Evolutionary conservation across 805 yeast genomes (phyloP).

Genomic region (Lachancea lanzarotensis): DNA sequence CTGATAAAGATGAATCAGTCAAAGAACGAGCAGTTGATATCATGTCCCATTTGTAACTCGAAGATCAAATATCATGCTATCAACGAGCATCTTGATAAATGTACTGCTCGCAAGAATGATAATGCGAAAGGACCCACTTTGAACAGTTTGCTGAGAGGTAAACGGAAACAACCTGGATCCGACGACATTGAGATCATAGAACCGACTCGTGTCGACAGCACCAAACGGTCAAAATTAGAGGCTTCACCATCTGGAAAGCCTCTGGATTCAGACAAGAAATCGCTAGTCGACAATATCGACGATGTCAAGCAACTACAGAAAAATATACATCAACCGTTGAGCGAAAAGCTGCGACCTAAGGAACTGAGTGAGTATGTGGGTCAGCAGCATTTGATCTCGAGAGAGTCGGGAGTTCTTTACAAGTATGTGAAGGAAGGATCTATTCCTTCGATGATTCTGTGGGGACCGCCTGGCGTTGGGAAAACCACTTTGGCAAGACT

Average conservation of each 20-base stretch:
- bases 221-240: conserved; percentile 6
- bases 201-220: conserved; percentile 2
- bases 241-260: conserved; percentile 9
- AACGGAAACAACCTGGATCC: conserved; percentile 4
- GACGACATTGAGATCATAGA: conserved; percentile 2
- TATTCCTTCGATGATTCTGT: conserved; percentile 78
- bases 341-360: conserved; percentile 79
- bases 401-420: conserved; percentile 51
- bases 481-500: conserved; percentile 81
- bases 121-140: conserved; percentile 15
- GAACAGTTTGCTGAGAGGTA: conserved; percentile 13
- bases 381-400: conserved; percentile 69
- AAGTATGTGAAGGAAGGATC: conserved; percentile 55
- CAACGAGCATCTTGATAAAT: conserved; percentile 28
- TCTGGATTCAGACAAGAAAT: not conserved
- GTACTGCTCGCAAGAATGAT: conserved; percentile 12
- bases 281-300: conserved; percentile 10
- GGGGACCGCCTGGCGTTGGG: conserved; percentile 95
- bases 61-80: conserved; percentile 22
- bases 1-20: conserved; percentile 2
- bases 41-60: conserved; percentile 30
- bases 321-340: conserved; percentile 43
- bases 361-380: conserved; percentile 70
- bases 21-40: conserved; percentile 20
- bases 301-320: conserved; percentile 25